Evolutionary conservation across 768 basidiomycete species (phyloP).

Genomic region (Suillus decipiens): DNA sequence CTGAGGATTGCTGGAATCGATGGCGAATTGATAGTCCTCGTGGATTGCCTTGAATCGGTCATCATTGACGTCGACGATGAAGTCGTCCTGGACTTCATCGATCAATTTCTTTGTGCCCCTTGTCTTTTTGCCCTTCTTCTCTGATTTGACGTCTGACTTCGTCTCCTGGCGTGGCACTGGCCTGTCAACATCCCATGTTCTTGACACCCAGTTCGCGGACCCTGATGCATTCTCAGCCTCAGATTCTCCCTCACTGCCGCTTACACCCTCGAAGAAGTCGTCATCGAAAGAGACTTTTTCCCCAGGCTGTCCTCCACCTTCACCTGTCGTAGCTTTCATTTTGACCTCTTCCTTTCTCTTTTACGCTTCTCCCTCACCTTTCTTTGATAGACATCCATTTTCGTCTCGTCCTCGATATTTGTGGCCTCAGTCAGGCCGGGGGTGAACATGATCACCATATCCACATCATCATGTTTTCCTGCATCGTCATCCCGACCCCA

Average conservation of each 20-base stretch:
- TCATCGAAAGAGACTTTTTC: constrained; percentile 41
- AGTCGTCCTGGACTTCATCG: constrained; percentile 76
- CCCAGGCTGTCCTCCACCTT: constrained; percentile 24
- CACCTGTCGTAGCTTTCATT: constrained; percentile 34
- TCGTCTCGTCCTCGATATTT: constrained; percentile 72
- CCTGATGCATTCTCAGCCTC: constrained; percentile 22
- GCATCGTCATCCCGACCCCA: constrained; percentile 59
- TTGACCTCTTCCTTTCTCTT: constrained; percentile 71
- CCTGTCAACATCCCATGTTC: constrained; percentile 18
- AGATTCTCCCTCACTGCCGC: constrained; percentile 38
- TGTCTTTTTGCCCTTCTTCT: constrained; percentile 58
- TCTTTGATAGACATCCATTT: constrained; percentile 84
- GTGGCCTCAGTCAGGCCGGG: constrained; percentile 71
- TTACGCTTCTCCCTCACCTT: constrained; percentile 90
- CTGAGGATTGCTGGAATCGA: constrained; percentile 96
- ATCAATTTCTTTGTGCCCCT: constrained; percentile 42
- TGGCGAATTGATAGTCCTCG: constrained; percentile 90
- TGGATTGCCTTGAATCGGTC: constrained; percentile 85
- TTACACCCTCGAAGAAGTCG: constrained; percentile 74
- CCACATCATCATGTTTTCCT: constrained; percentile 47
- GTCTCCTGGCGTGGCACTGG: constrained; percentile 54
- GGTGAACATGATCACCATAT: constrained; percentile 95
- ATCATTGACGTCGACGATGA: constrained; percentile 83
- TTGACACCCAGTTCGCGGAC: constrained; percentile 26
- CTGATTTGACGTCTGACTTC: constrained; percentile 84